These are phyloP conservation scores for Phytophthora aleatoria DNA, from an alignment of 352 stramenopile genomes.

Conservation along the genomic window DNA sequence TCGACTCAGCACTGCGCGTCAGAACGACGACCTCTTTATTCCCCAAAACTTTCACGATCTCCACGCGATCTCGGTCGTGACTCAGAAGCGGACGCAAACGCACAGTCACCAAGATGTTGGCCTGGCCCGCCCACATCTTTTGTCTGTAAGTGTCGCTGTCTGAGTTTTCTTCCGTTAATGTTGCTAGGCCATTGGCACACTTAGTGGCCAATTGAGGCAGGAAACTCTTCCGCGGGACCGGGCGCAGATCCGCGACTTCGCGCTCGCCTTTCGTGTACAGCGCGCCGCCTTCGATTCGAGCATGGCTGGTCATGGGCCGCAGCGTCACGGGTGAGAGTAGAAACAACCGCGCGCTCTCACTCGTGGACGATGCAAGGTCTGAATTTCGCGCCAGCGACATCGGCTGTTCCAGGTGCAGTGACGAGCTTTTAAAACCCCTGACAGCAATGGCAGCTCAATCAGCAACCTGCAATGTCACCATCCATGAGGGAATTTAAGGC, in stretches of 20 bases:
- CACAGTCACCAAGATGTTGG: constrained; percentile 91
- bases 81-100: constrained; percentile 80
- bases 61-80: constrained; percentile 68
- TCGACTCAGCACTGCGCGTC: constrained; percentile 38
- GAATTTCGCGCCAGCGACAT: constrained; percentile 26
- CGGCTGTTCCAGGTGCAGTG: constrained; percentile 11
- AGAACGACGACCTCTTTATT: constrained; percentile 87
- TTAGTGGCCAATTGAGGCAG: constrained; percentile 24
- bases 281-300: constrained; percentile 38
- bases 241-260: constrained; percentile 12
- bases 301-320: constrained; percentile 40
- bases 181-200: background rate
- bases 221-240: constrained; percentile 26
- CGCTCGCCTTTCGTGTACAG: constrained; percentile 25
- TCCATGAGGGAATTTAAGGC: background rate
- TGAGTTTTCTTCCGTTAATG: constrained; percentile 23
- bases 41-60: constrained; percentile 88
- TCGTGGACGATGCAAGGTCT: constrained; percentile 19
- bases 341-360: constrained; percentile 26
- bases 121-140: constrained; percentile 87
- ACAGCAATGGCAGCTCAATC: constrained; percentile 4
- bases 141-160: constrained; percentile 73
- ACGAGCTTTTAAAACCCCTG: constrained; percentile 9
- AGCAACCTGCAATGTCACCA: constrained; percentile 7
- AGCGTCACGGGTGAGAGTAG: constrained; percentile 22